Base-by-base conservation (phyloP, 23 red algal species). In the Gracilaria domingensis region DNA sequence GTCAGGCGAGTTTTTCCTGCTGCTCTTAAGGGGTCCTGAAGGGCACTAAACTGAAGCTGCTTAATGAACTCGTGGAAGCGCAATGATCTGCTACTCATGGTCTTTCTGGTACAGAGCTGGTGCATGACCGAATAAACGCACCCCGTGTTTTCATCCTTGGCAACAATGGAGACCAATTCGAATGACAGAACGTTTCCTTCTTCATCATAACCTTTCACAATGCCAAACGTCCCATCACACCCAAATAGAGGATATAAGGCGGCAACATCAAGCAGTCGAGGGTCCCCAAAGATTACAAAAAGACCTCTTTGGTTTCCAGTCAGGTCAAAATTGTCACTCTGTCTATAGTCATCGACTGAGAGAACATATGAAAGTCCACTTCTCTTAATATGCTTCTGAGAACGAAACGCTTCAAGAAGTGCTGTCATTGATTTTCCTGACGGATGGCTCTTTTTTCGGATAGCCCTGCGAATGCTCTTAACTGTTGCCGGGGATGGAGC, bases 101-200 rank as follows among this genome's bases (percentile, higher is more conserved):
- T 39, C 0, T 77, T 77, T 40, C 39, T 24, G 25, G 0, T 1
- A 49, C 39, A 49, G 0, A 77, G n/a, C 72, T 77, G 72, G 45
- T 39, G 72, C 72, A 77, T 77, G 23, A 47, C 11, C 4, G 0
- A 49, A 49, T 77, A 42, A 26, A 40, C n/a, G 8, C 49, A 49
- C 23, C 34, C 72, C 20, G 72, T 77, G 14, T 49, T 29, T 11
- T 42, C 24, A 77, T 77, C 72, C 26, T 77, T 77, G 0, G 72
- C 34, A 29, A 77, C 34, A 49, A 77, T 39, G 11, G 72, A 77
- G n/a, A 77, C 72, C 32, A 45, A 25, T 77, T 77, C 72, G 32
- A 77, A 77, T 8, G 72, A 20, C 39, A 77, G 11, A 20, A 55
- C 1, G 8, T 55, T 18, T 18, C 51, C 51, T 26, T 8, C 0